phyloP scores from a whole-genome alignment of 768 basidiomycete species.

The Russula dissimulans region DNA sequence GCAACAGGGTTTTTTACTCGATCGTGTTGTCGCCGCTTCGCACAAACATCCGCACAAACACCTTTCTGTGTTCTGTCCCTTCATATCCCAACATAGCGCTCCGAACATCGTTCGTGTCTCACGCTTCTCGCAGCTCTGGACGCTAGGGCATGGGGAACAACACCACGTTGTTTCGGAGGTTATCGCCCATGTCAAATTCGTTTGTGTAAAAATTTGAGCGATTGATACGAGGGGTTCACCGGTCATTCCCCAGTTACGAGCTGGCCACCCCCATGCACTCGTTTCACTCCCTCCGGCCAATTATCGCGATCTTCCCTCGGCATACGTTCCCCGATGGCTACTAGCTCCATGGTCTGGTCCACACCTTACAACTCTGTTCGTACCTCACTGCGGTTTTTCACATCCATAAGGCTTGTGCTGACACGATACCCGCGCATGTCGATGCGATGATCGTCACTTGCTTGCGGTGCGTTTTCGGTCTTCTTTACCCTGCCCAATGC shows the following conservation, averaged over 20 bases:
- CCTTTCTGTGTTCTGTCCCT: background rate
- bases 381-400: constrained; percentile 1
- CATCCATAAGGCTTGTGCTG: background rate
- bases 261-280: background rate
- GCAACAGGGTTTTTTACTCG: background rate
- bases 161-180: constrained; percentile 13
- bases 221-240: constrained; percentile 6
- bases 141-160: background rate
- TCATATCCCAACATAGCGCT: background rate
- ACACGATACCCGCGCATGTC: constrained; percentile 9
- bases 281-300: constrained; percentile 3
- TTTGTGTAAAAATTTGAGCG: constrained; percentile 11
- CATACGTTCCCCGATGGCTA: constrained; percentile 5
- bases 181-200: constrained; percentile 14
- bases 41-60: constrained; percentile 6
- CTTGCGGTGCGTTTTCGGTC: background rate
- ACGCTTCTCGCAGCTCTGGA: background rate
- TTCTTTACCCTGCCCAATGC: background rate
- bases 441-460: constrained; percentile 7
- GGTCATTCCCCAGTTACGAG: constrained; percentile 14
- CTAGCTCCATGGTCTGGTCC: background rate
- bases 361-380: background rate
- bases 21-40: constrained; percentile 1
- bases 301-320: constrained; percentile 9
- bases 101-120: constrained; percentile 13